These are phyloP conservation scores for Fraxinus ornus DNA, from an alignment of 305 asterid species.

Conservation along the genomic window DNA sequence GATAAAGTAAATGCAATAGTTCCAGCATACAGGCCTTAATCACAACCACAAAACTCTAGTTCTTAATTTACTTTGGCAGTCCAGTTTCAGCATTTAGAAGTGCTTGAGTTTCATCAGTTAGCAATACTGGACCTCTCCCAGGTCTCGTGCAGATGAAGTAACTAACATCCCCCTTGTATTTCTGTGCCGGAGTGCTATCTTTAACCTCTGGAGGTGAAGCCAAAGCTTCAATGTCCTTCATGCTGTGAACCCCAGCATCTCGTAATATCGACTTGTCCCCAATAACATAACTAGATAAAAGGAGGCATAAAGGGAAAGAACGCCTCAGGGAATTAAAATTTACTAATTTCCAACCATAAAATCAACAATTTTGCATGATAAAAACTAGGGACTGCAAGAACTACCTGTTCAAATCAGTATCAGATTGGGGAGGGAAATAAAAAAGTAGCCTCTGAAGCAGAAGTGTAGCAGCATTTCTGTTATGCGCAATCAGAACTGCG, in stretches of 20 bases:
- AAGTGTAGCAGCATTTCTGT: conserved; percentile 69
- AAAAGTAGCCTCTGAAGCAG: conserved; percentile 72
- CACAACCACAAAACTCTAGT: background rate
- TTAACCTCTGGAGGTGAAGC: conserved; percentile 68
- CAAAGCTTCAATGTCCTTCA: conserved; percentile 63
- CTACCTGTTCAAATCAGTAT: conserved; percentile 73
- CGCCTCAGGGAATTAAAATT: background rate
- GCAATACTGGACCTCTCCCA: conserved; percentile 62
- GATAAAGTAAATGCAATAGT: background rate
- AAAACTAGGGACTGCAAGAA: background rate
- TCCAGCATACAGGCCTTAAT: background rate
- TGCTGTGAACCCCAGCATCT: conserved; percentile 65
- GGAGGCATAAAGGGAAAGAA: background rate
- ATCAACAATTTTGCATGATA: background rate
- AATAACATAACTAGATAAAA: conserved; percentile 59
- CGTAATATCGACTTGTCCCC: conserved; percentile 74
- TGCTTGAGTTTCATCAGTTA: conserved; percentile 41
- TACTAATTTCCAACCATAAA: background rate
- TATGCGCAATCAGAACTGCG: conserved; percentile 75
- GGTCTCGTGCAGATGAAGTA: conserved; percentile 89
- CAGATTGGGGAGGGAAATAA: conserved; percentile 76
- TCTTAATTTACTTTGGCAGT: conserved; percentile 45
- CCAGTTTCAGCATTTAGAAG: conserved; percentile 46
- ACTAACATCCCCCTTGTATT: conserved; percentile 67
- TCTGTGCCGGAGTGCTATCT: conserved; percentile 44